These are phyloP conservation scores for Pseudocercospora fijiensis DNA, from an alignment of 2,329 filamentous ascomycete genomes.

Conservation along the genomic window DNA sequence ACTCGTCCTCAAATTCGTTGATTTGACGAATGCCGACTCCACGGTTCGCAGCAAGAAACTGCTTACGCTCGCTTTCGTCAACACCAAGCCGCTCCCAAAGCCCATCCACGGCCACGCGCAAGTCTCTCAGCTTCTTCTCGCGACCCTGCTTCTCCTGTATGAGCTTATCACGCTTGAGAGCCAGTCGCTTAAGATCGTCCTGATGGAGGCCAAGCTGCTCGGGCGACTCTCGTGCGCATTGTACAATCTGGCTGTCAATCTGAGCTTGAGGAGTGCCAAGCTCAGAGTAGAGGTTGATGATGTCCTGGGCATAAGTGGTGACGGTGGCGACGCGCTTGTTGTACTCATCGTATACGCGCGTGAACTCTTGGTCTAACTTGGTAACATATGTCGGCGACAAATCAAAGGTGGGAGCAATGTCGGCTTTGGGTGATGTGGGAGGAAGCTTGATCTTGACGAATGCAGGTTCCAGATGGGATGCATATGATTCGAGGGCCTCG, in stretches of 20 bases:
- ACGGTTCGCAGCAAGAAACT: constrained; percentile 81
- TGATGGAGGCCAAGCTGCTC: constrained; percentile 92
- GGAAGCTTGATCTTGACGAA: constrained; percentile 86
- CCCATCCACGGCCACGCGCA: constrained; percentile 73
- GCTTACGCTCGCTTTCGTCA: constrained; percentile 77
- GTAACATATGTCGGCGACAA: constrained; percentile 88
- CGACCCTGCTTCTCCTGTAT: constrained; percentile 83
- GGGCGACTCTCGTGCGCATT: constrained; percentile 83
- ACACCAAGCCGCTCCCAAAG: constrained; percentile 88
- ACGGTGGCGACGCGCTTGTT: constrained; percentile 76
- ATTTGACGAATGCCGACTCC: constrained; percentile 89
- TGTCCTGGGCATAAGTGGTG: constrained; percentile 72
- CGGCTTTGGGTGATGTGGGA: constrained; percentile 73
- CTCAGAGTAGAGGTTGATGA: constrained; percentile 94
- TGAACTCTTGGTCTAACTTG: constrained; percentile 85
- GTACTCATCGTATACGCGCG: constrained; percentile 94
- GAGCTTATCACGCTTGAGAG: constrained; percentile 74
- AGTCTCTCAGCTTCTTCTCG: constrained; percentile 73
- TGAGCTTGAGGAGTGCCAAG: constrained; percentile 91
- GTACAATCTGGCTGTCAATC: constrained; percentile 81
- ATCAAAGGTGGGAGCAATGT: constrained; percentile 80
- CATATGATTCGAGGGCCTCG: constrained; percentile 91
- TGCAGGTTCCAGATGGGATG: constrained; percentile 85
- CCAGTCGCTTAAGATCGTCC: constrained; percentile 74
- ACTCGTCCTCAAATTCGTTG: constrained; percentile 93